Evolutionary conservation across 1,284 basidiomycete genomes (phyloP), one percentile per base, ranked within the genome.

Genomic region (Golubevia pallescens): DNA sequence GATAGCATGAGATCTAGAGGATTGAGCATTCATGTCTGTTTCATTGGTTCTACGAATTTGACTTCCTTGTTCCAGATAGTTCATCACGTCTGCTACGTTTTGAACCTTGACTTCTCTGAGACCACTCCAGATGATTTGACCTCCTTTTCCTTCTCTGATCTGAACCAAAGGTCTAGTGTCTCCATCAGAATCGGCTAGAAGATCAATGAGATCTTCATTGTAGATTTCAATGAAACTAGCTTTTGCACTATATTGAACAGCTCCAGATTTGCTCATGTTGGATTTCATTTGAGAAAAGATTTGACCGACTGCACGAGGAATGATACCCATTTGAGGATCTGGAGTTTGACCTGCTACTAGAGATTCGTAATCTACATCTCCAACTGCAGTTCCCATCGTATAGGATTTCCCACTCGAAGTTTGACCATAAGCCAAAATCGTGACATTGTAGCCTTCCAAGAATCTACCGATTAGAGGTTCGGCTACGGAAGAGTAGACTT

Each of bases 21-120:
- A 96, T 84, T 97, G 94, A 3, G 94, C 93, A 84, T 99, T 99
- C 96, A 99, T 98, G 81, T 95, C 94, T 52, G 96, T 99, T 86
- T 97, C 94, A 75, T 96, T 95, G 4, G 97, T 99, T 63, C 95
- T 91, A 58, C 96, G 90, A 60, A 96, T 92, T 13, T 92, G 89
- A 19, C 93, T 93, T 34, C 96, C 96, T 77, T 93, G 91, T 38
- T 78, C 63, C 24, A 90, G 92, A 86, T 88, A 92, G 90, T 89
- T 89, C 94, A 99, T 97, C 80, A 98, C 96, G 84, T 99, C 95
- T 60, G 88, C 88, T 19, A 92, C 89, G 75, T 89, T 93, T 81
- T 89, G 90, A 48, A 98, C 96, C 74, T 89, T 90, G 69, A 96
- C 90, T 87, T 99, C 97, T 55, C 93, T 91, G 68, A 99, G 89